Evolutionary conservation across 805 yeast genomes (phyloP).

Genomic region (Sugiyamaella valdiviana): DNA sequence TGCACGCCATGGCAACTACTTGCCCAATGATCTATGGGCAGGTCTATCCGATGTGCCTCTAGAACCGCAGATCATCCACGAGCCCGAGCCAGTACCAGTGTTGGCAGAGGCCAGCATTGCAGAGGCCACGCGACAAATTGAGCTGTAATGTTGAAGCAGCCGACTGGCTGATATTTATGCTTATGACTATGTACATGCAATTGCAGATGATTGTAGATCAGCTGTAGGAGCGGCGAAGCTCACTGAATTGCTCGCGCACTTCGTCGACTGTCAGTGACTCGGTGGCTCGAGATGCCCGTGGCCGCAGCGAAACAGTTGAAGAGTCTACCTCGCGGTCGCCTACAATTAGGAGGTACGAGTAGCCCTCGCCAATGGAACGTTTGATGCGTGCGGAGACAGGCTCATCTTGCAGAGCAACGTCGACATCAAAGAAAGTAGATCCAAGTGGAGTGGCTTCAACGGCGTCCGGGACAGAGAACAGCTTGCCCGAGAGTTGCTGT

Average conservation of each 20-base stretch:
- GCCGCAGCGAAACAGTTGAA: slow-evolving; percentile 58
- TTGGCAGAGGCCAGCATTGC: slow-evolving; percentile 15
- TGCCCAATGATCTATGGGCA: slow-evolving; percentile 53
- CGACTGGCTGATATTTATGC: background rate
- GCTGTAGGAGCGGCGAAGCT: slow-evolving; percentile 42
- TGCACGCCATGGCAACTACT: slow-evolving; percentile 43
- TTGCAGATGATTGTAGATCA: slow-evolving; percentile 26
- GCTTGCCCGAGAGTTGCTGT: slow-evolving; percentile 33
- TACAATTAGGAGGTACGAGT: slow-evolving; percentile 71
- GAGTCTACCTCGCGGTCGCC: slow-evolving; percentile 76
- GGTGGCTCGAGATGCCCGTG: slow-evolving; percentile 43
- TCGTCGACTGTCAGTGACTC: slow-evolving; percentile 44
- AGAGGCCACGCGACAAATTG: slow-evolving; percentile 12
- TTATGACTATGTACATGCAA: slow-evolving; percentile 7
- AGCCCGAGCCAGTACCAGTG: slow-evolving; percentile 18
- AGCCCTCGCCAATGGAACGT: slow-evolving; percentile 69
- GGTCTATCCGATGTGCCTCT: slow-evolving; percentile 35
- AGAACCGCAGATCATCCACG: slow-evolving; percentile 21
- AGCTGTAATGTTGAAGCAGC: slow-evolving; percentile 1
- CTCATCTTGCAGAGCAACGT: slow-evolving; percentile 66
- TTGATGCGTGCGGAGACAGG: slow-evolving; percentile 76
- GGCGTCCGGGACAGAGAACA: slow-evolving; percentile 25
- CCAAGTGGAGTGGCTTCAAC: slow-evolving; percentile 45
- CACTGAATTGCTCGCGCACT: slow-evolving; percentile 46
- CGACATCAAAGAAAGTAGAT: slow-evolving; percentile 61